Evolutionary conservation across 768 basidiomycete genomes (phyloP), one percentile per base, ranked within the genome.

Genomic region (Xerocomellus amylosporus): DNA sequence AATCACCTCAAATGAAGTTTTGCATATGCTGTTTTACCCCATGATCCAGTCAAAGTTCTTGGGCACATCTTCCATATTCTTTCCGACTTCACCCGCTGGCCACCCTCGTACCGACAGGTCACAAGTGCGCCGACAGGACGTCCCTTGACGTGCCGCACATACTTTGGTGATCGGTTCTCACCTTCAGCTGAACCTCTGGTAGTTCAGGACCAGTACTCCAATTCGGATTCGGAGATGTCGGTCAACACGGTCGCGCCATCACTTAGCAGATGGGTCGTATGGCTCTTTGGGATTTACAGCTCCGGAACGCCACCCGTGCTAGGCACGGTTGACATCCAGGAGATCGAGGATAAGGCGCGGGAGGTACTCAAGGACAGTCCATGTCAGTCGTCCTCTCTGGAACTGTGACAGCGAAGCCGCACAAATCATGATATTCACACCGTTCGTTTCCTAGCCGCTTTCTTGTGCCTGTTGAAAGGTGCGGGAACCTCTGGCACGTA

Each of bases 401-500:
- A 20, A 12, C 4, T 2, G 10, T 31, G 36, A 31, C n/a, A 13
- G 1, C 15, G 56, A 36, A 20, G 9, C 17, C 10, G 20, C 3
- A 19, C 17, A 1, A 26, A 26, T 37, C 8, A 9, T 22, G 20
- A 20, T 12, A 26, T 33, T 53, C 9, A 24, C 49, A 1, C 5
- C 1, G 13, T 33, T 52, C 10, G 4, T 37, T 37, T 43, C 4
- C 4, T 75, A 88, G 83, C 39, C 67, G 78, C 86, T 9, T 92
- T 85, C 72, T 70, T 78, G 66, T 92, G 90, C 61, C 83, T 86
- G 5, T 76, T 76, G 51, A 87, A 86, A 44, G 84, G 81, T 59
- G 89, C 90, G 5, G 90, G 91, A 0, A 79, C 81, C 5, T 73
- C 75, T 53, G 73, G 77, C 26, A 93, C 91, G 4, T 79, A 84